phyloP scores from a whole-genome alignment of 345 rosid genomes.

The Citrus cavaleriei region DNA sequence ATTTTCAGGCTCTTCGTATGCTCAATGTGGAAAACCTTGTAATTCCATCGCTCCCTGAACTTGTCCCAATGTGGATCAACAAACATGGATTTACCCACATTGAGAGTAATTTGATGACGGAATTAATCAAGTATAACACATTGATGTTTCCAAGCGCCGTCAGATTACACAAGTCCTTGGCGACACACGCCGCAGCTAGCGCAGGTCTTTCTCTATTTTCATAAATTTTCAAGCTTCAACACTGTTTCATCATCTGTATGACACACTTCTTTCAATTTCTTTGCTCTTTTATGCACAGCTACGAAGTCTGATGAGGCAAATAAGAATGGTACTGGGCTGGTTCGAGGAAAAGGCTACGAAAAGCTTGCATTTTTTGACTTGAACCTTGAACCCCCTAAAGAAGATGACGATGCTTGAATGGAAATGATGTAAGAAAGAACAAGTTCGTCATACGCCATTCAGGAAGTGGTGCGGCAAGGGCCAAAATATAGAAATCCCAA shows the following conservation, averaged over 20 bases:
- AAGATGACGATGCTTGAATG: neutral
- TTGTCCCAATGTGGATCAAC: conserved; percentile 12
- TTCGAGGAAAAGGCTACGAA: neutral
- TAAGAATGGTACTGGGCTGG: neutral
- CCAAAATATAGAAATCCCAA: too few species aligned
- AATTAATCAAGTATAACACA: neutral
- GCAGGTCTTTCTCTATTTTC: neutral
- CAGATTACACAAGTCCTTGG: conserved; percentile 19
- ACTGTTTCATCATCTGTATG: neutral
- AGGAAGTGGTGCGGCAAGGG: too few species aligned
- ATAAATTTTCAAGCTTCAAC: too few species aligned
- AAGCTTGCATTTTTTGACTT: neutral
- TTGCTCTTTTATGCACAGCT: neutral
- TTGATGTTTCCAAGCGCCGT: conserved; percentile 14
- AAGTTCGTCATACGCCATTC: neutral
- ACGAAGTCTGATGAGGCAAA: neutral
- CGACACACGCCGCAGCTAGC: neutral
- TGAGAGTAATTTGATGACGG: neutral
- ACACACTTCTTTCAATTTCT: neutral
- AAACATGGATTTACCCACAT: conserved; percentile 10
- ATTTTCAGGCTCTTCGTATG: conserved; percentile 15
- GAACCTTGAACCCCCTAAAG: neutral
- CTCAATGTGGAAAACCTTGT: conserved; percentile 18
- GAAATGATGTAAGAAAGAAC: neutral
- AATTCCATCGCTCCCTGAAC: conserved; percentile 19